phyloP scores from a whole-genome alignment of 306 rosid species.

The Citrullus mucosospermus region DNA sequence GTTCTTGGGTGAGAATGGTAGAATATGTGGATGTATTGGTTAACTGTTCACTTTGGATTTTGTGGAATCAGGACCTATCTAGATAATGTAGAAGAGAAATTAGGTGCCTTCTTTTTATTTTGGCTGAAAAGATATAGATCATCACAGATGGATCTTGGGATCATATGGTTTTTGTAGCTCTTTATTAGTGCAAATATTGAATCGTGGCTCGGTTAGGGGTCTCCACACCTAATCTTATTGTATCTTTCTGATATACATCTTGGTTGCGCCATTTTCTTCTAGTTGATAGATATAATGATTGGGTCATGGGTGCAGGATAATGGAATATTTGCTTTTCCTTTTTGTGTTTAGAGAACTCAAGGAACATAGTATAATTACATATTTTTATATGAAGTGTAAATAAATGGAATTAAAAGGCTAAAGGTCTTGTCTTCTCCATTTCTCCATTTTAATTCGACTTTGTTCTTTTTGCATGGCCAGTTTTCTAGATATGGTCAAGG shows the following conservation, averaged over 20 bases:
- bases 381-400: neutral
- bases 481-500: constrained; percentile 49
- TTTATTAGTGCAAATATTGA: neutral
- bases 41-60: neutral
- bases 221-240: neutral
- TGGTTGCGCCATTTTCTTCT: neutral
- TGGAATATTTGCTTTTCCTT: neutral
- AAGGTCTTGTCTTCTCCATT: neutral
- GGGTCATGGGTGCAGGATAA: neutral
- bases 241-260: neutral
- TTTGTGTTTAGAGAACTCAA: neutral
- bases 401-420: neutral
- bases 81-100: neutral
- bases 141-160: neutral
- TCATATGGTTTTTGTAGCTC: neutral
- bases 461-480: constrained; percentile 32
- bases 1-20: neutral
- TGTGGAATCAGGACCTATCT: neutral
- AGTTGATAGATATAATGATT: neutral
- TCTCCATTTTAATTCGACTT: constrained; percentile 14
- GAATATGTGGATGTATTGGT: neutral
- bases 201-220: neutral
- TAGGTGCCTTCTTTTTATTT: neutral
- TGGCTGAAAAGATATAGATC: neutral
- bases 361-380: neutral